A percentile compares a stretch with the other conserved stretches of the same genome.
Evolutionary conservation across 768 basidiomycete species (phyloP).

Genomic region (Amanita pallidorosea): DNA sequence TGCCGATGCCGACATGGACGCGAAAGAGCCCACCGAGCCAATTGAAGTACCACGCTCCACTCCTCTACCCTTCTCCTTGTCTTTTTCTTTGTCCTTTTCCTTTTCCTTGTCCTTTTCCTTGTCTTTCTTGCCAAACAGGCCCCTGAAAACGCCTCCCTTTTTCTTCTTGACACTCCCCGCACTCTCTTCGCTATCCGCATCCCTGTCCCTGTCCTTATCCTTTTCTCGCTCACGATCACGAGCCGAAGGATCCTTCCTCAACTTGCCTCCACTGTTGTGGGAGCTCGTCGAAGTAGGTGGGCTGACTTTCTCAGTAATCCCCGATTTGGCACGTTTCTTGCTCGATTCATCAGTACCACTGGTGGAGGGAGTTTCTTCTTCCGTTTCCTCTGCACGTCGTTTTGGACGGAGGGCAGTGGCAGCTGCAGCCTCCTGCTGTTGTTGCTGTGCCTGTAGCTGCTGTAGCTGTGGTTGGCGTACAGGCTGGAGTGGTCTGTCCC

Average conservation of each 20-base stretch:
- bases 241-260: conserved; percentile 30
- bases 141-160: conserved; percentile 62
- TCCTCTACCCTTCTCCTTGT: conserved; percentile 54
- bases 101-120: conserved; percentile 62
- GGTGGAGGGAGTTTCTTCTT: no score
- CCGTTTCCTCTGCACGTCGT: conserved; percentile 42
- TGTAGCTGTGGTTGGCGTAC: no score
- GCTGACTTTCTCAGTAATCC: not conserved
- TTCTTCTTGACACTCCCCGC: conserved; percentile 42
- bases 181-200: conserved; percentile 21
- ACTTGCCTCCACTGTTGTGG: conserved; percentile 19
- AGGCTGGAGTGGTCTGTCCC: not conserved
- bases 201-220: conserved; percentile 6
- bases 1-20: no score
- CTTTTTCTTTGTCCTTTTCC: conserved; percentile 60
- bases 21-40: conserved; percentile 31
- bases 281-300: not conserved
- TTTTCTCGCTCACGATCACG: not conserved
- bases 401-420: conserved; percentile 7
- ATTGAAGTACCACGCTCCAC: conserved; percentile 10
- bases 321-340: conserved; percentile 27
- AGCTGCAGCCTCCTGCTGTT: conserved; percentile 15
- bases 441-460: conserved; percentile 1
- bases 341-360: conserved; percentile 36
- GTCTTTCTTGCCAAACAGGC: conserved; percentile 72